Evolutionary conservation across 1,139 yeast species (phyloP).

Genomic region (Keqinozyma sinolaborantium): DNA sequence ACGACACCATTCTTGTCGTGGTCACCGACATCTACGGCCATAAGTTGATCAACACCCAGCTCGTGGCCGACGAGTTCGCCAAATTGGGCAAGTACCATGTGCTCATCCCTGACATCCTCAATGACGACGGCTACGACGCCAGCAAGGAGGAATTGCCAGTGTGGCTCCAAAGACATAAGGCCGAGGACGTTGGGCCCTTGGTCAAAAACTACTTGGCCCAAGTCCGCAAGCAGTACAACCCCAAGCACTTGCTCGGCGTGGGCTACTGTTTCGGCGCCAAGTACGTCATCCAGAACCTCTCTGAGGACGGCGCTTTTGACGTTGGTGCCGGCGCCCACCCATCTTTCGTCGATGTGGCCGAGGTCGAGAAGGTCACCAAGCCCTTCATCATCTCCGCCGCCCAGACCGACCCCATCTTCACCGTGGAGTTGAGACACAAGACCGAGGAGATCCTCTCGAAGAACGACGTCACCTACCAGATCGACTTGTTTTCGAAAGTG

Average conservation of each 20-base stretch:
- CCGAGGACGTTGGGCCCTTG: constrained; percentile 39
- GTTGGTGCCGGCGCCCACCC: constrained; percentile 83
- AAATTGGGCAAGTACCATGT: constrained; percentile 57
- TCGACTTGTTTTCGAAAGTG: constrained; percentile 59
- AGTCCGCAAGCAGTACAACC: constrained; percentile 41
- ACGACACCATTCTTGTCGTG: constrained; percentile 52
- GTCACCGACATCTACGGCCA: constrained; percentile 71
- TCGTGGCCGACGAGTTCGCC: constrained; percentile 73
- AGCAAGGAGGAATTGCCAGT: constrained; percentile 21
- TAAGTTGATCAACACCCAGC: constrained; percentile 48
- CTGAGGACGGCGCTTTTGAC: constrained; percentile 44
- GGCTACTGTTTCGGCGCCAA: constrained; percentile 91
- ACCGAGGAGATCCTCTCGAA: constrained; percentile 54
- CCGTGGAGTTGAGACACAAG: constrained; percentile 56
- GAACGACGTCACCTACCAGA: constrained; percentile 48
- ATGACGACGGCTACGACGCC: constrained; percentile 44
- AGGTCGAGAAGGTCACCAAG: constrained; percentile 50
- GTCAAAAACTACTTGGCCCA: constrained; percentile 39
- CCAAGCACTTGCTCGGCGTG: constrained; percentile 53
- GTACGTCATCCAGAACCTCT: constrained; percentile 52
- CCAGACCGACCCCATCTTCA: constrained; percentile 59
- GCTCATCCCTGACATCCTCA: constrained; percentile 68
- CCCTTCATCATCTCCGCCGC: constrained; percentile 75
- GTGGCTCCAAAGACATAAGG: constrained; percentile 57
- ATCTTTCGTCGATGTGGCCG: constrained; percentile 62